Conservation (phyloP, 192 early-diverging fungal species). For the Haplosporangium gracile region DNA sequence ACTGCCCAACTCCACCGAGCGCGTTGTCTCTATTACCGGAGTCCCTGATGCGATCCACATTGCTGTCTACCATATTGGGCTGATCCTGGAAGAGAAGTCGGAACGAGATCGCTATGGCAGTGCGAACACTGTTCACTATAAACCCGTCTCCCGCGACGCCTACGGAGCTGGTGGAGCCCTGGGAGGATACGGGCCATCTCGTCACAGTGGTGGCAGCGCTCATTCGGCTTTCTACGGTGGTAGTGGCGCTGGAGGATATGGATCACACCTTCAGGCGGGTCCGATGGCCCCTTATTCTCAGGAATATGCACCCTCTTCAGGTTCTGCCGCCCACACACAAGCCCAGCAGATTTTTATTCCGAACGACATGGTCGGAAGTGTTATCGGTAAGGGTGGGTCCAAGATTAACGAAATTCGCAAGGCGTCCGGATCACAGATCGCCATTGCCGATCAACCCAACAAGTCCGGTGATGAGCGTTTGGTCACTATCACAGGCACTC, state of each 20-base stretch:
- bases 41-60: conserved; percentile 83
- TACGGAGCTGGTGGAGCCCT: conserved; percentile 18
- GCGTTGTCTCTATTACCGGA: conserved; percentile 85
- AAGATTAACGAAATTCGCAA: conserved; percentile 85
- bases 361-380: conserved; percentile 81
- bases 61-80: conserved; percentile 83
- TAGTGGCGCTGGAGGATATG: conserved; percentile 15
- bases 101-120: conserved; percentile 62
- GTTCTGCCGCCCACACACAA: conserved; percentile 41
- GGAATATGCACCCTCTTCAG: conserved; percentile 17
- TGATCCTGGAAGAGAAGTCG: conserved; percentile 75
- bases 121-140: conserved; percentile 72
- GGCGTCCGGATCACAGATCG: conserved; percentile 82
- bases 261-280: neutral
- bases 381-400: conserved; percentile 92
- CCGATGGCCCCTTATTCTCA: conserved; percentile 28
- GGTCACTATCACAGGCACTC: conserved; percentile 91
- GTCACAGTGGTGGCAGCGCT: conserved; percentile 5
- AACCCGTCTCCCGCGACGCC: conserved; percentile 57
- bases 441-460: conserved; percentile 79
- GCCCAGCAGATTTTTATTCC: conserved; percentile 71
- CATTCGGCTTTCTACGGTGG: neutral
- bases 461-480: conserved; percentile 72
- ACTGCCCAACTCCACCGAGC: conserved; percentile 92
- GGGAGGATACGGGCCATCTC: conserved; percentile 9